A percentile compares a stretch with the other conserved stretches of the same genome.
These are phyloP conservation scores for Crithidia mellificae DNA, from an alignment of 208 protist genomes.

Conservation along the genomic window DNA sequence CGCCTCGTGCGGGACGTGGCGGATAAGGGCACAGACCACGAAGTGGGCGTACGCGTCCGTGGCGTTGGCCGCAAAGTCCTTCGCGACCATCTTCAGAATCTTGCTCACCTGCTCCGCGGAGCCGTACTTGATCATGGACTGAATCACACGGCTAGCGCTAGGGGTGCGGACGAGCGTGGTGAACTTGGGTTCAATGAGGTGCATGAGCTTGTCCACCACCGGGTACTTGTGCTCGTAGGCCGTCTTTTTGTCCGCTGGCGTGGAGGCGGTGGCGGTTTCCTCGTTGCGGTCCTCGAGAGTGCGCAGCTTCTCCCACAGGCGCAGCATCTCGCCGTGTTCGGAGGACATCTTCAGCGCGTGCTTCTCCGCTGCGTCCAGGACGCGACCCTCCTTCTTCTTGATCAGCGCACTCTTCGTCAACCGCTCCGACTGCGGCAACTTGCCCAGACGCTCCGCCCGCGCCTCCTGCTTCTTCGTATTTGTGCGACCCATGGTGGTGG, in stretches of 20 bases:
- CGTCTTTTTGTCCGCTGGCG: conserved; percentile 43
- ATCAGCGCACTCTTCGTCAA: conserved; percentile 80
- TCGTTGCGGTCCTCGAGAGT: conserved; percentile 34
- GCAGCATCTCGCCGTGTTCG: conserved; percentile 85
- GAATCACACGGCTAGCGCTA: conserved; percentile 78
- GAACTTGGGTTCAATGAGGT: conserved; percentile 82
- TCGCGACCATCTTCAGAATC: conserved; percentile 59
- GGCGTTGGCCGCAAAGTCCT: conserved; percentile 57
- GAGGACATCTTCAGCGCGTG: conserved; percentile 89
- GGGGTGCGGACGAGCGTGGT: conserved; percentile 68
- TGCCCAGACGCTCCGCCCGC: conserved; percentile 56
- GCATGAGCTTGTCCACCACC: conserved; percentile 82
- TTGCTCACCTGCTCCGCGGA: conserved; percentile 64
- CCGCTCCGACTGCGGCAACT: conserved; percentile 75
- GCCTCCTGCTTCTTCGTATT: conserved; percentile 80
- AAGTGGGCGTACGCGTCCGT: conserved; percentile 89
- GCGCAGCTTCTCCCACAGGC: conserved; percentile 84
- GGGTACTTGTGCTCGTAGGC: conserved; percentile 89
- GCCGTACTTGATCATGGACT: conserved; percentile 92
- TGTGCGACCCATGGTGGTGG: conserved; percentile 70
- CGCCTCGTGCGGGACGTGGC: conserved; percentile 80
- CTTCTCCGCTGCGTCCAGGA: conserved; percentile 86
- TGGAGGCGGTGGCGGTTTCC: conserved; percentile 11
- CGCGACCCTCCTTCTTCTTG: conserved; percentile 87
- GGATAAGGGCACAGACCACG: conserved; percentile 75